Conservation (phyloP, 2,329 filamentous ascomycete species). For the Ceratocystis variospora region DNA sequence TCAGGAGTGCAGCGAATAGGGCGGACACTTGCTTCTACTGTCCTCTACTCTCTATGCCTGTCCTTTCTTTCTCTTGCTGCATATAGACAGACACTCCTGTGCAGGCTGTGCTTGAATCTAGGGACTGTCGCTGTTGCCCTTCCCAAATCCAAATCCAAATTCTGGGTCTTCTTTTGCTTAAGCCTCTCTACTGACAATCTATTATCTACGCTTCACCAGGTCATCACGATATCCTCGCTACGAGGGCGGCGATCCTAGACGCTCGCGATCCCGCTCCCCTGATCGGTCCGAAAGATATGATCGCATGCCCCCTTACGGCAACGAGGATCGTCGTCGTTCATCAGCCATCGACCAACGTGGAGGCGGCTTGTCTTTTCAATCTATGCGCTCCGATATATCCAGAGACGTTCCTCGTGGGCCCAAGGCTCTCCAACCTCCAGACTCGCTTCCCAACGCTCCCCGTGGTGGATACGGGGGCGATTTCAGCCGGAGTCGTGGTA, state of each 20-base stretch:
- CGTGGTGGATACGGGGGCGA: conserved; percentile 54
- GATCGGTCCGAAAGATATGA: conserved; percentile 54
- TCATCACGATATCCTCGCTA: conserved; percentile 46
- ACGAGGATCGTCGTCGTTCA: conserved; percentile 58
- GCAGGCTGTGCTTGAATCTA: background rate
- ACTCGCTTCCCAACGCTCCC: conserved; percentile 53
- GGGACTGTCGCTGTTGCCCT: background rate
- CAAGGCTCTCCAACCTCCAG: conserved; percentile 49
- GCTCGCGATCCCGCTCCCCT: conserved; percentile 54
- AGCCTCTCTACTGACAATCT: conserved; percentile 4
- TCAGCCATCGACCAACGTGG: conserved; percentile 33
- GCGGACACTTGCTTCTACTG: background rate
- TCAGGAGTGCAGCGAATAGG: background rate
- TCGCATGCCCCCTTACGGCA: conserved; percentile 39
- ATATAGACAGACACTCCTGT: background rate
- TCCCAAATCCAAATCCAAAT: background rate
- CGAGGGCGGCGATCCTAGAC: conserved; percentile 41
- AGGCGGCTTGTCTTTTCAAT: conserved; percentile 45
- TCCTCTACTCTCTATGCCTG: background rate
- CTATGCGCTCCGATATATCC: conserved; percentile 42
- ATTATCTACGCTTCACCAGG: conserved; percentile 26
- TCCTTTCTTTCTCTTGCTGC: background rate
- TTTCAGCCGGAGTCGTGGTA: conserved; percentile 39
- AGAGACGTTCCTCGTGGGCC: conserved; percentile 64
- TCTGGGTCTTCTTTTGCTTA: background rate